Evolutionary conservation across 495 filamentous ascomycete genomes (phyloP).

Genomic region (Aspergillus carlsbadensis): DNA sequence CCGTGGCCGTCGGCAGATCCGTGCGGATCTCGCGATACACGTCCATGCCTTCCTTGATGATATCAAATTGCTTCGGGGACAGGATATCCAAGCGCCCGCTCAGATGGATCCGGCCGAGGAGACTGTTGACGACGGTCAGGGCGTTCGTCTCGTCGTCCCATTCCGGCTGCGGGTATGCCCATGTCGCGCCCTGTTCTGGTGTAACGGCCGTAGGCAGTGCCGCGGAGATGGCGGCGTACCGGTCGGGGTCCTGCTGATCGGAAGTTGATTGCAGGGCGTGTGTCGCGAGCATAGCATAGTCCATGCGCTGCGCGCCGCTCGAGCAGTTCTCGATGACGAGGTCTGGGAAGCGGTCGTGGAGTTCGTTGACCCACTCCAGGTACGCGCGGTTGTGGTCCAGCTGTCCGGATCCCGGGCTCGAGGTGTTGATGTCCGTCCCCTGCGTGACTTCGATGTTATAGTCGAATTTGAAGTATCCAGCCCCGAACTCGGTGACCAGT

Average conservation of each 20-base stretch:
- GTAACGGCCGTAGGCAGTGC: conserved; percentile 23
- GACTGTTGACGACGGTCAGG: conserved; percentile 22
- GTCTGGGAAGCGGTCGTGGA: conserved; percentile 13
- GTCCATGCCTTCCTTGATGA: conserved; percentile 21
- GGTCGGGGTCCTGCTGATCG: conserved; percentile 22
- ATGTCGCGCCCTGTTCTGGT: conserved; percentile 25
- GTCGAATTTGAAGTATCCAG: conserved; percentile 30
- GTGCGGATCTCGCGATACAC: conserved; percentile 16
- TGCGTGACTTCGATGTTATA: conserved; percentile 26
- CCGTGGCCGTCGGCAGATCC: conserved; percentile 3
- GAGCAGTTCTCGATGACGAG: conserved; percentile 24
- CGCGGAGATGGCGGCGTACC: conserved; percentile 24
- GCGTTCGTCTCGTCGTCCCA: conserved; percentile 24
- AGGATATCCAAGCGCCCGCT: conserved; percentile 22
- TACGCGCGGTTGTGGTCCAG: conserved; percentile 22
- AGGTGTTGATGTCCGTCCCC: conserved; percentile 21
- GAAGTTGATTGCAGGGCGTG: conserved; percentile 22
- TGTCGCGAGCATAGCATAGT: conserved; percentile 22
- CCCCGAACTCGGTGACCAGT: conserved; percentile 15
- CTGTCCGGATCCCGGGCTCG: conserved; percentile 17
- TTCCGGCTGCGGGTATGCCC: conserved; percentile 26
- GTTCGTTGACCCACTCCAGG: conserved; percentile 14
- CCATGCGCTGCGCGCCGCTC: conserved; percentile 23
- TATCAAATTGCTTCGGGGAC: conserved; percentile 11
- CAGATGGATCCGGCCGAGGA: conserved; percentile 25